Conservation (phyloP, 1,139 yeast species). For the Geotrichum histeridarum region DNA sequence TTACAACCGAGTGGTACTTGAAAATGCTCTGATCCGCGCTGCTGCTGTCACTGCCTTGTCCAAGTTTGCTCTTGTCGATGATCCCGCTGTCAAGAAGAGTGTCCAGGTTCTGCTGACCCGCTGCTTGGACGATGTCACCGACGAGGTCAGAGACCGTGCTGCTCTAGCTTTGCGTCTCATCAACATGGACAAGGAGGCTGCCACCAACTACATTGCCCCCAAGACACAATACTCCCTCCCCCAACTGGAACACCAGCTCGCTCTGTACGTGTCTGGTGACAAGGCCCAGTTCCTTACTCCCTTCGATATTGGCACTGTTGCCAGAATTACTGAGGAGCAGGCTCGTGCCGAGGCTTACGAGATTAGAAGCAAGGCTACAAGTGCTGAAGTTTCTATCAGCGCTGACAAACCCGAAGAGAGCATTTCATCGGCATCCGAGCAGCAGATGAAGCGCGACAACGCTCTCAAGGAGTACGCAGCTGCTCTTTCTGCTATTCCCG, state of each 20-base stretch:
- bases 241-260: slow-evolving; percentile 70
- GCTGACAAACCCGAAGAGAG: slow-evolving; percentile 21
- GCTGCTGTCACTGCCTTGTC: slow-evolving; percentile 92
- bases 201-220: slow-evolving; percentile 55
- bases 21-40: slow-evolving; percentile 89
- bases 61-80: slow-evolving; percentile 80
- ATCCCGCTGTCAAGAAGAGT: slow-evolving; percentile 59
- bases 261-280: slow-evolving; percentile 63
- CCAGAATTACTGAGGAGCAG: slow-evolving; percentile 59
- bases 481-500: slow-evolving; percentile 62
- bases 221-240: slow-evolving; percentile 67
- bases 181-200: slow-evolving; percentile 45
- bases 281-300: slow-evolving; percentile 55
- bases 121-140: slow-evolving; percentile 84
- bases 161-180: slow-evolving; percentile 74
- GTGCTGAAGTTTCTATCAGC: slow-evolving; percentile 22
- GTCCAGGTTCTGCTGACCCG: slow-evolving; percentile 72
- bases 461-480: slow-evolving; percentile 55
- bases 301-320: slow-evolving; percentile 67
- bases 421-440: slow-evolving; percentile 30
- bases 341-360: slow-evolving; percentile 53
- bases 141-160: slow-evolving; percentile 98
- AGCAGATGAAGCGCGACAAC: slow-evolving; percentile 34
- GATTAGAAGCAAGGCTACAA: slow-evolving; percentile 34
- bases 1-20: slow-evolving; percentile 92